These are phyloP conservation scores for Boletus subcaerulescens DNA, from an alignment of 768 basidiomycete genomes.

Conservation along the genomic window DNA sequence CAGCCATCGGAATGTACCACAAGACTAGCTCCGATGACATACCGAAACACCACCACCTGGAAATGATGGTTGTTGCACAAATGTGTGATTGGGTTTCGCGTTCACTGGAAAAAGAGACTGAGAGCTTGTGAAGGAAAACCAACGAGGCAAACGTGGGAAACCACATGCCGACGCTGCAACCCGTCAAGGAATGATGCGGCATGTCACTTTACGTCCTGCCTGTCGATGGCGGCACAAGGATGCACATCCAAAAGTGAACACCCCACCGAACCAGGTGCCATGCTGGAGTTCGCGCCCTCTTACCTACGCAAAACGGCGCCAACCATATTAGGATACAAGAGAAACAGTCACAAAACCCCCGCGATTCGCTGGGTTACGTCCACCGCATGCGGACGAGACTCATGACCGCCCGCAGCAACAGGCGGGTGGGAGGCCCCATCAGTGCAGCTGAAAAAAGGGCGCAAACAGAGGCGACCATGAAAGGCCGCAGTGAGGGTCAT, in stretches of 20 bases:
- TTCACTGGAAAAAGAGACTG: not conserved
- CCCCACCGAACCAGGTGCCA: constrained; percentile 9
- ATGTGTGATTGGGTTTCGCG: not conserved
- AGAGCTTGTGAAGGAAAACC: not conserved
- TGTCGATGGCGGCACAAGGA: constrained; percentile 12
- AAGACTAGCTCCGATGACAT: constrained; percentile 10
- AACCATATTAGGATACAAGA: constrained; percentile 8
- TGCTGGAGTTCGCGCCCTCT: constrained; percentile 2
- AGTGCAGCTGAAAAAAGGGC: constrained; percentile 7
- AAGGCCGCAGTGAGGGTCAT: constrained; percentile 8
- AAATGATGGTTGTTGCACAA: not conserved
- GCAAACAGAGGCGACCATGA: constrained; percentile 9
- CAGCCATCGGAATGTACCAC: not conserved
- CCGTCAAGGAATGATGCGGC: constrained; percentile 20
- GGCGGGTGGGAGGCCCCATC: constrained; percentile 5
- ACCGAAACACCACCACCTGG: not conserved
- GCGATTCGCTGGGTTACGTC: constrained; percentile 5
- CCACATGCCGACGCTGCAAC: constrained; percentile 13
- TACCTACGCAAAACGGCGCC: constrained; percentile 8
- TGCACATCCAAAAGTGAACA: constrained; percentile 6
- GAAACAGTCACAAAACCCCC: constrained; percentile 9
- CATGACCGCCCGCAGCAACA: constrained; percentile 6
- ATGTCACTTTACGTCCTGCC: constrained; percentile 26
- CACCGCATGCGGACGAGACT: constrained; percentile 5
- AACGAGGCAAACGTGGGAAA: constrained; percentile 8